Evolutionary conservation across 2,329 filamentous ascomycete genomes (phyloP).

Genomic region (Neobulgaria alba): DNA sequence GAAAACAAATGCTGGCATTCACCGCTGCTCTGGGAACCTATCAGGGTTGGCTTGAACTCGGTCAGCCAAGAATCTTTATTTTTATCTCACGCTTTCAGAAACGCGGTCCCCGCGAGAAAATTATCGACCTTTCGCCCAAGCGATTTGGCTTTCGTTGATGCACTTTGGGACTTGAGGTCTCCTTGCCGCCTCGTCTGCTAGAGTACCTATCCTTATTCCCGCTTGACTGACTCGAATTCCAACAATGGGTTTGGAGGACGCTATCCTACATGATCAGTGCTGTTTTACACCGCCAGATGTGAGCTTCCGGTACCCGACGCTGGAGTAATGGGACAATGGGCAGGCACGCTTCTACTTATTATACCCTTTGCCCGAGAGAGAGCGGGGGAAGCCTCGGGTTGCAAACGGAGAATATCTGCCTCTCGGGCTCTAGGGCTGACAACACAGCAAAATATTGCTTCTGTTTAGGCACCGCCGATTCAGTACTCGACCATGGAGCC

Average conservation of each 20-base stretch:
- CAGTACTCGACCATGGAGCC: conserved; percentile 6
- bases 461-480: conserved; percentile 24
- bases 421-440: conserved; percentile 12
- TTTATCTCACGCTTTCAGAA: conserved; percentile 11
- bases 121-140: conserved; percentile 5
- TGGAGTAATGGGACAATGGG: conserved; percentile 11
- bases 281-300: conserved; percentile 27
- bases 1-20: conserved; percentile 10
- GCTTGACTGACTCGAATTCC: conserved; percentile 12
- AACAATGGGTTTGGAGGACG: conserved; percentile 8
- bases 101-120: conserved; percentile 15
- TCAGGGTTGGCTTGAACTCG: conserved; percentile 1
- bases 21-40: conserved; percentile 13
- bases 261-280: conserved; percentile 20
- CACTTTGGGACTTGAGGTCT: conserved; percentile 5
- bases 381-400: conserved; percentile 3
- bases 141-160: conserved; percentile 6
- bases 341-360: conserved; percentile 10
- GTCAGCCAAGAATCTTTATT: conserved; percentile 13
- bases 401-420: conserved; percentile 20
- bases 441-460: conserved; percentile 22
- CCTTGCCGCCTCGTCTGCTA: conserved; percentile 1
- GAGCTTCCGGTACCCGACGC: conserved; percentile 23
- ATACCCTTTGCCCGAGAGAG: conserved; percentile 17
- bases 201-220: too few species aligned